Base-by-base conservation (phyloP, 805 yeast genomes). In the Saturnispora serradocipensis region DNA sequence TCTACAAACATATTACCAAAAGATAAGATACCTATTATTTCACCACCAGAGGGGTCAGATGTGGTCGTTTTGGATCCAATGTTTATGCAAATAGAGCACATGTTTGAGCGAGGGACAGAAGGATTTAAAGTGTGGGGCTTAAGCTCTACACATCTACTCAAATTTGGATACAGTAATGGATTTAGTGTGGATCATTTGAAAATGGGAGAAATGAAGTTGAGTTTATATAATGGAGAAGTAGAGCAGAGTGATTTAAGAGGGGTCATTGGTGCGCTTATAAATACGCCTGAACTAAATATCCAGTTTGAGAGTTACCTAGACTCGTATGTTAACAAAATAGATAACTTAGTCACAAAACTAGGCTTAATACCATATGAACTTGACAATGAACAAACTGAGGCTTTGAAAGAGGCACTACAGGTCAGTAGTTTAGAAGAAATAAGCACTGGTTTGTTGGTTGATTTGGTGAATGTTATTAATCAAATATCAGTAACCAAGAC, bases 131-230 rank as follows among this genome's bases (percentile, higher is more conserved):
- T 48, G 4, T 48, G 50, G 50, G 7, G 46, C 8, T 7, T 48
- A 9, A 48, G 25, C n/a, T 42, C 44, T 5, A 48, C 50, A 3
- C 50, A 48, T 43, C n/a, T 28, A 6, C 34, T 42, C 4, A 20
- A 32, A 9, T 15, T 42, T 22, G 46, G 50, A 3, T 42, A 42
- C 5, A 32, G 10, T 8, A 44, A 30, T 3, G 46, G 46, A 16
- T 48, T 42, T 16, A 25, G 25, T 30, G 50, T 48, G 4, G 50
- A 48, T 27, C 50, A 48, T 48, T 25, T 40, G 9, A 7, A 28
- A 24, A 45, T 44, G 52, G 52, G 47, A 9, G 48, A 44, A 27
- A 49, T 49, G 42, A 36, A 47, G 30, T 35, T 49, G 39, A 44
- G 43, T 30, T 28, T 16, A 44, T 25, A 24, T 16, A 32, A 44